These are phyloP conservation scores for Pythium biforme DNA, from an alignment of 352 stramenopile species.

Conservation along the genomic window DNA sequence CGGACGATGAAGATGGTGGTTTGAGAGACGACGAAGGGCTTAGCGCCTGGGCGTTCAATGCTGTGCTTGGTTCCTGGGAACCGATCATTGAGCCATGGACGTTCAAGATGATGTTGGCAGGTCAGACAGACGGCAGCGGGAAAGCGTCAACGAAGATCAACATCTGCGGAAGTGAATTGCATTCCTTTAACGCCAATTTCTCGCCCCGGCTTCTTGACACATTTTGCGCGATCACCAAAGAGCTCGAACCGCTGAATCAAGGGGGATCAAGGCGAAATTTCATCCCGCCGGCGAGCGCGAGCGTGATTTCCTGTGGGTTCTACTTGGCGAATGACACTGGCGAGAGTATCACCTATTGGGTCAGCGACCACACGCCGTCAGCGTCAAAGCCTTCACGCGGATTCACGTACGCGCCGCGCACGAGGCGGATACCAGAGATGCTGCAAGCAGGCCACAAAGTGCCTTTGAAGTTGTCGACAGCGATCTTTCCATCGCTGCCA, in stretches of 20 bases:
- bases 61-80: conserved; percentile 71
- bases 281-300: conserved; percentile 48
- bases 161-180: conserved; percentile 50
- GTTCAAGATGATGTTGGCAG: conserved; percentile 42
- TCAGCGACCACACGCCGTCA: conserved; percentile 43
- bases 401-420: conserved; percentile 56
- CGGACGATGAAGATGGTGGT: conserved; percentile 46
- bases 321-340: conserved; percentile 77
- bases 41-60: conserved; percentile 80
- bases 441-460: conserved; percentile 55
- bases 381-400: conserved; percentile 32
- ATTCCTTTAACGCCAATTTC: conserved; percentile 70
- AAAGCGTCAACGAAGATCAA: conserved; percentile 54
- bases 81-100: conserved; percentile 78
- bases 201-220: conserved; percentile 65
- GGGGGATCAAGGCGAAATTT: neutral
- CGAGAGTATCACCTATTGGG: conserved; percentile 59
- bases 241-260: conserved; percentile 45
- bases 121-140: conserved; percentile 40
- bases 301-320: conserved; percentile 78
- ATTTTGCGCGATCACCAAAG: conserved; percentile 56
- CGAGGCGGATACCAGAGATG: conserved; percentile 42
- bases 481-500: conserved; percentile 62
- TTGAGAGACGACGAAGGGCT: conserved; percentile 66
- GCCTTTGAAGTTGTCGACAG: conserved; percentile 66